Evolutionary conservation across 148 eudicot genomes (phyloP), one percentile per base, ranked within the genome.

Genomic region (Arbutus unedo): DNA sequence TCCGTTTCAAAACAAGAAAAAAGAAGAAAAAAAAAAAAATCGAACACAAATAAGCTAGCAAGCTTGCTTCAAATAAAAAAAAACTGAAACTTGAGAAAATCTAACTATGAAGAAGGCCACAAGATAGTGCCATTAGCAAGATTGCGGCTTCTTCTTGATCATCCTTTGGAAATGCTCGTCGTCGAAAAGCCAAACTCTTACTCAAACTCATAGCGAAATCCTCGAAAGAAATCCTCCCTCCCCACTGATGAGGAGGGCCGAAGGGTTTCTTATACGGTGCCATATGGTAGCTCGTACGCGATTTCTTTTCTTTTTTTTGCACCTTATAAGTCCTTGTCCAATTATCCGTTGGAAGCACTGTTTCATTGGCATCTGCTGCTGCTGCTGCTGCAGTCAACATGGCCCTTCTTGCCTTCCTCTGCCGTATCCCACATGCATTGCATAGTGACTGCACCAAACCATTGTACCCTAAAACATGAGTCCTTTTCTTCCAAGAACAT

Each of bases 341-440:
- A 1, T 73, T n/a, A 18, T 68, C 50, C 50, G 25, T 67, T 3
- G 59, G 31, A 18, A 44, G 49, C 76, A 9, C 41, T 10, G 47
- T 8, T 19, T 50, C 76, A 66, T 79, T 84, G 44, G 74, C 84
- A 16, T 85, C 84, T 1, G 88, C 84, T 14, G 89, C 87, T 15
- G 89, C 87, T 15, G 1, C 48, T 2, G 80, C 68, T 4, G 90
- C 91, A 0, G 89, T 86, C 71, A 82, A 86, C 23, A 90, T 86
- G 25, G 93, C 93, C 72, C 86, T 78, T 60, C 91, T 89, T 11
- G 93, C 93, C 82, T 91, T 91, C 81, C 93, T 86, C 80, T 85
- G 91, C 77, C 93, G 81, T 81, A 91, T 91, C 2, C 91, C 93
- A 84, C 93, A 91, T 31, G 93, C 93, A 66, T 91, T 91, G 86